Evolutionary conservation across 129 eudicot genomes (phyloP), one percentile per base, ranked within the genome.

Genomic region (Flaveria linearis): DNA sequence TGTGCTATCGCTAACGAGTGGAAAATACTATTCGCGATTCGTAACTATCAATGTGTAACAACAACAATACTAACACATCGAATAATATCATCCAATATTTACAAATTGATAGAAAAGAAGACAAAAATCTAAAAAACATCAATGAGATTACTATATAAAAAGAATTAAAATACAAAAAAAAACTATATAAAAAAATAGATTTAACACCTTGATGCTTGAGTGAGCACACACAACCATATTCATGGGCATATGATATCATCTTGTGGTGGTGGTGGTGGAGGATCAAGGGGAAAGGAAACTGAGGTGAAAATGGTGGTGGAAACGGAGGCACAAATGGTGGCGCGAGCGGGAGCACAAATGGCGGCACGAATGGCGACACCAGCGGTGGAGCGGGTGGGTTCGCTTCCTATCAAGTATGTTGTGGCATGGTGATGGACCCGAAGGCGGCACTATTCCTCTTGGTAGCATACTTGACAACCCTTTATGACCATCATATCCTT

Each of bases 361-460:
- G 75, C 6, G 75, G 70, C 8, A 4, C 60, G 13, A 42, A 42
- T 2, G 69, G 75, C 4, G 78, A 60, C 9, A 14, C 22, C 5
- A 33, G 13, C 2, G 84, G 80, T 45, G 75, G 53, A 46, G 20
- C 1, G 26, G 41, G 60, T 68, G 84, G 12, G 71, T 68, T 56
- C 76, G 70, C 66, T 80, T 80, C 52, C 67, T 79, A 22, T 80
- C 85, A 22, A 84, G 73, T 55, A 68, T 82, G 76, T 87, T 87
- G 28, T 87, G 91, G 77, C 91, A 87, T 0, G 71, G 76, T 56
- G 91, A 87, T 53, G 91, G 88, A 42, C 87, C 88, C 9, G 91
- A 87, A 68, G 91, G 91, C 5, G 91, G 91, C 28, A 87, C 91
- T 43, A 83, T 85, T 28, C 88, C 91, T 80, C 83, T 82, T 14